Evolutionary conservation across 2,329 filamentous ascomycete species (phyloP), one percentile per base, ranked within the genome.

Genomic region (Aaosphaeria arxii): DNA sequence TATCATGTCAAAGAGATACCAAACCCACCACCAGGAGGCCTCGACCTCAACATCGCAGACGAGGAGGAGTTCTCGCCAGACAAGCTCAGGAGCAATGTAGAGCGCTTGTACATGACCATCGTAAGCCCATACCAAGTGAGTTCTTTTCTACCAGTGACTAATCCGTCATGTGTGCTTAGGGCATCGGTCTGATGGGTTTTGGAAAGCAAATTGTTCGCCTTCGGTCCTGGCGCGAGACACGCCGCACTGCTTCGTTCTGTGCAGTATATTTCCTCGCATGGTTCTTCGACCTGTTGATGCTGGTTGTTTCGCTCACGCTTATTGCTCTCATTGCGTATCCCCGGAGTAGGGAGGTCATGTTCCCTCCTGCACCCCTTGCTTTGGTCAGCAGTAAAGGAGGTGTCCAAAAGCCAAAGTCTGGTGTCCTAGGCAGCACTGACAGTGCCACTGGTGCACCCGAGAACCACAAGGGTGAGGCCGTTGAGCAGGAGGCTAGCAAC

Each of bases 61-160:
- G 85, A 92, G 46, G 89, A 94, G 56, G 87, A 91, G 48, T 94
- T 94, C 66, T 89, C 87, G 0, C 89, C 89, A 0, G 89, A 94
- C 61, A 94, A 94, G 71, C 74, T 95, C 40, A 80, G 89, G 7
- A 82, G 85, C 2, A 90, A 87, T 45, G 66, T 94, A 4, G 90
- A 95, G 70, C 78, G 90, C 11, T 73, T 94, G 7, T 95, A 95
- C 65, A 91, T 90, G 79, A 89, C 86, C 0, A 82, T 95, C 0
- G 74, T 69, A 64, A 49, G 67, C 49, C 11, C 31, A 4, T 39
- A 7, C 4, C 9, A 5, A 43, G n/a, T 40, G 28, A 43, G 6
- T 13, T 1, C 5, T 24, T 30, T 29, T 6, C 1, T 30, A 1
- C 48, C 30, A 24, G 50, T 61, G 17, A 64, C 48, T 13, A 24